Base-by-base conservation (phyloP, 352 stramenopile species). In the Pythium grandisporangium region DNA sequence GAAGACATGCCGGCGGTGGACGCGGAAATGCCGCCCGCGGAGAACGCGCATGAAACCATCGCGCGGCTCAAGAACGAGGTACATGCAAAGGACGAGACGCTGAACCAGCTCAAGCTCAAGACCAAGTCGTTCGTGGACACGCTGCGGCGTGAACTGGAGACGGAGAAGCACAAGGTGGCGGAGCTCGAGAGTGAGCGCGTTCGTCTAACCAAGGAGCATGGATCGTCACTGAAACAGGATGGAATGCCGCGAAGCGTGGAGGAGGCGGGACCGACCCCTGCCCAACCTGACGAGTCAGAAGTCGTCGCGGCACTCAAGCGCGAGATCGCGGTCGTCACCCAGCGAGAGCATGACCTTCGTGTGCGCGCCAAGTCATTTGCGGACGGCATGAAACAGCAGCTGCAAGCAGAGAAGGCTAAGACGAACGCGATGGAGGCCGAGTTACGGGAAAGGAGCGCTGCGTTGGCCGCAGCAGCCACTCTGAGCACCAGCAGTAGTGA, bases 111-210 rank as follows among this genome's bases (percentile, higher is more conserved):
- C 45, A 90, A 90, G 58, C 53, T 77, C 45, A 87, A 90, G 66
- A 84, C 76, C 43, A 90, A 90, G 54, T 71, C 71, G 21, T 90
- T 90, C 33, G 76, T 84, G 8, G 76, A 90, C 48, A 84, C 80
- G 30, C 76, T 90, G 66, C 73, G 73, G 24, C 46, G 48, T 22
- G 69, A 90, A 33, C 53, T 90, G 6, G 60, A 61, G 6, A 51
- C 36, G 3, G 67, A 85, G 48, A 84, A 83, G 51, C 77, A 83
- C 51, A 83, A 82, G 53, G 63, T 85, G 12, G 54, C 46, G 4
- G 55, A 74, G 1, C 47, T 86, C 1, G 69, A 79, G 50, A n/a
- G n/a, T n/a, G 63, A 62, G 27, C 68, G 81, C 36, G 50, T 85
- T 23, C 58, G 61, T 29, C 60, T 69, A 30, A 36, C 35, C 19